These are phyloP conservation scores for Nepenthes alata DNA, from an alignment of 179 eudicot genomes.

Conservation along the genomic window DNA sequence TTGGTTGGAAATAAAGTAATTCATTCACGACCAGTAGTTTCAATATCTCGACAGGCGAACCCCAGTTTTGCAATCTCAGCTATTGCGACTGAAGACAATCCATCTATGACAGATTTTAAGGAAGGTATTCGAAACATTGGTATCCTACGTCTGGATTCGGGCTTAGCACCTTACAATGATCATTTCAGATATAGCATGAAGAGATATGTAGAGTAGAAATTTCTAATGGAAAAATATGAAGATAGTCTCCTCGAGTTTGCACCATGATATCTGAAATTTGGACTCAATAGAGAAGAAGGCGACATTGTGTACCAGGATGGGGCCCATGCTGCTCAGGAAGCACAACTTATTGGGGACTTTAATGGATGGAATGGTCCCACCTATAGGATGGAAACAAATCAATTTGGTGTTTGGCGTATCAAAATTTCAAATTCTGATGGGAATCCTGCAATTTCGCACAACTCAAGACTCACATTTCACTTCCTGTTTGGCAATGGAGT, in stretches of 20 bases:
- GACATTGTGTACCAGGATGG: constrained; percentile 80
- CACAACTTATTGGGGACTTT: constrained; percentile 87
- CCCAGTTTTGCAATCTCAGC: constrained; percentile 29
- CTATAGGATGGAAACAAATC: constrained; percentile 75
- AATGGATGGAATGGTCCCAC: constrained; percentile 88
- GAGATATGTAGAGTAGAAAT: constrained; percentile 58
- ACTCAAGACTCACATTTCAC: constrained; percentile 79
- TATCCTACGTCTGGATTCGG: constrained; percentile 49
- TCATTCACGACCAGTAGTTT: constrained; percentile 12
- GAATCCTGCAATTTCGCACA: constrained; percentile 71
- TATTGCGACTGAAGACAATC: constrained; percentile 41
- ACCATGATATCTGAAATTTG: constrained; percentile 79
- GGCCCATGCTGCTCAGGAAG: constrained; percentile 99
- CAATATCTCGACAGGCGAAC: constrained; percentile 26
- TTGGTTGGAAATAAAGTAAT: constrained; percentile 10
- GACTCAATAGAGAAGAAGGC: constrained; percentile 70
- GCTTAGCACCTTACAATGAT: constrained; percentile 52
- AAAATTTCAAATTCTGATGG: constrained; percentile 60
- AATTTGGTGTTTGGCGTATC: constrained; percentile 97
- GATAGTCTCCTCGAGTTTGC: constrained; percentile 87
- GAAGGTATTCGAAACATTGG: constrained; percentile 35
- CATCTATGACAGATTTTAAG: constrained; percentile 31
- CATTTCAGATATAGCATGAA: constrained; percentile 64
- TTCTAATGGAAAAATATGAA: constrained; percentile 69
- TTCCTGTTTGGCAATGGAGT: constrained; percentile 69